Conservation (phyloP, 176 grass and related monocot genomes). For the Aegilops bicornis region DNA sequence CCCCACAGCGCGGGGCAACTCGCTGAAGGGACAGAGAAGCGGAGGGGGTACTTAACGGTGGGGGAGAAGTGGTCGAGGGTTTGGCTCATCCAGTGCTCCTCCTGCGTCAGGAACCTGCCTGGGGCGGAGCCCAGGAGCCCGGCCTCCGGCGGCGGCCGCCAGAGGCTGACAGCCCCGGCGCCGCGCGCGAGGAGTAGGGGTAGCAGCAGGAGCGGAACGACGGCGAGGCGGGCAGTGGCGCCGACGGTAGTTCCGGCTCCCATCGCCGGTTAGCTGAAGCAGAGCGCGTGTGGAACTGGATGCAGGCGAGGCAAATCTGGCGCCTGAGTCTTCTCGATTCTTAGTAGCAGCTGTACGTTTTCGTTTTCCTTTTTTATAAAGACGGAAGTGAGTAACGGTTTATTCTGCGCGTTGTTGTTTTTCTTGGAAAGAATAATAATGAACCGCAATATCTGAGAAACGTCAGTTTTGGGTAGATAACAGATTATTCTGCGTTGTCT, state of each 20-base stretch:
- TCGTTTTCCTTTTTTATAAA: neutral
- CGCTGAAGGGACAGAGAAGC: neutral
- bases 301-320: slow-evolving; percentile 23
- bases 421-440: too few relatives aligned
- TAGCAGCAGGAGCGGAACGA: neutral
- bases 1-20: neutral
- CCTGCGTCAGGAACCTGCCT: slow-evolving; percentile 60
- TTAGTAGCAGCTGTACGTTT: neutral
- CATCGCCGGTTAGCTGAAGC: slow-evolving; percentile 29
- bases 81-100: slow-evolving; percentile 85
- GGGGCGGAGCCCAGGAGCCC: slow-evolving; percentile 26
- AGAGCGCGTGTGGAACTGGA: neutral
- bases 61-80: slow-evolving; percentile 95
- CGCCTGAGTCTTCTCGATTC: slow-evolving; percentile 4
- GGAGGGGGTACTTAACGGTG: slow-evolving; percentile 40
- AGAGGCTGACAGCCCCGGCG: slow-evolving; percentile 42
- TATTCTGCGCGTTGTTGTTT: neutral
- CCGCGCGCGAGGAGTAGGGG: slow-evolving; percentile 32
- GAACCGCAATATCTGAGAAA: too few relatives aligned
- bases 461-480: too few relatives aligned
- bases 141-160: slow-evolving; percentile 34
- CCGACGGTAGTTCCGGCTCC: neutral
- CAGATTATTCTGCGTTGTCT: neutral
- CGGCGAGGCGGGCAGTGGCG: neutral
- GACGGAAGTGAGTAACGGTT: neutral